These are phyloP conservation scores for Cercis canadensis DNA, from an alignment of 306 rosid species.

Conservation along the genomic window DNA sequence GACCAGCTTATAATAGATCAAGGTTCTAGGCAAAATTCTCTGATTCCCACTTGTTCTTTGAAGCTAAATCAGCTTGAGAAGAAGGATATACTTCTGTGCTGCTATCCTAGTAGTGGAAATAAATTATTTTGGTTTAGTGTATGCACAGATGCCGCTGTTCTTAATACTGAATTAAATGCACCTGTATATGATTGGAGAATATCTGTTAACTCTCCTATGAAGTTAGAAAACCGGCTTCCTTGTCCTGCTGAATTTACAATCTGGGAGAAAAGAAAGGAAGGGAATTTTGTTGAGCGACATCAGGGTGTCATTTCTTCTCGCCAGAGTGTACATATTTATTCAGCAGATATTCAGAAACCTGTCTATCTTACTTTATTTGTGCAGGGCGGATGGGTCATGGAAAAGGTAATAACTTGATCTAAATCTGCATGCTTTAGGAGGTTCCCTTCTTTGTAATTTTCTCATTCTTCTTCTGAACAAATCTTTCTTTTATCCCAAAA, in stretches of 20 bases:
- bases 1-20: conserved; percentile 70
- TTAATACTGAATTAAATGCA: conserved; percentile 85
- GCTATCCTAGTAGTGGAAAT: conserved; percentile 63
- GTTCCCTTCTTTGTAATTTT: too few relatives aligned
- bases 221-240: conserved; percentile 93
- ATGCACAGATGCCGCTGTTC: conserved; percentile 91
- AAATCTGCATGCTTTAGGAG: neutral
- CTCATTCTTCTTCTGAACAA: too few relatives aligned
- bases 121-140: conserved; percentile 83
- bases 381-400: conserved; percentile 92
- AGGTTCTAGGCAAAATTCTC: conserved; percentile 61
- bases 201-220: conserved; percentile 80
- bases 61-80: conserved; percentile 90
- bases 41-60: conserved; percentile 54
- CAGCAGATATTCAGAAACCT: conserved; percentile 84
- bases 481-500: too few relatives aligned
- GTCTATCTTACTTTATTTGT: conserved; percentile 77
- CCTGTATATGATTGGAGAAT: conserved; percentile 98
- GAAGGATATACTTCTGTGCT: conserved; percentile 80
- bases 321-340: conserved; percentile 75
- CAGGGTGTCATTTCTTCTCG: conserved; percentile 75
- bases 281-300: conserved; percentile 66
- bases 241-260: conserved; percentile 83
- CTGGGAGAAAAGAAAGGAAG: conserved; percentile 78
- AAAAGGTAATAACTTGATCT: conserved; percentile 67